These are phyloP conservation scores for maize (Zea mays) DNA, from an alignment of 176 grass and related monocot species.

Conservation along the genomic window DNA sequence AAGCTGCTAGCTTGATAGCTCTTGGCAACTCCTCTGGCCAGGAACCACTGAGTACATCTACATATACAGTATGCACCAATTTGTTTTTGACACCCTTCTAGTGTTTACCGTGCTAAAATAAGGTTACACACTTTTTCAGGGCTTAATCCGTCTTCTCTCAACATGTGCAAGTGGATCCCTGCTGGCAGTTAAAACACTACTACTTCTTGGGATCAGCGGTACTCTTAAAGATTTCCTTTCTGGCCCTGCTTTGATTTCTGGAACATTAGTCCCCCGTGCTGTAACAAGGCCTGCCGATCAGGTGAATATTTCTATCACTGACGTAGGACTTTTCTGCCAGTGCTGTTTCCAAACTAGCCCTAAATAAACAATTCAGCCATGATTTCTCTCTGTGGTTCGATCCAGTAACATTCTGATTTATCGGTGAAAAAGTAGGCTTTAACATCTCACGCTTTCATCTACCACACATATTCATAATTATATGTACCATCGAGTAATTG, in stretches of 20 bases:
- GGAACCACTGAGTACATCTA: constrained; percentile 72
- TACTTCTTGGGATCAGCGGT: constrained; percentile 82
- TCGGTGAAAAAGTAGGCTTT: constrained; percentile 19
- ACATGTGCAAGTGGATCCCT: constrained; percentile 85
- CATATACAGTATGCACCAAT: constrained; percentile 65
- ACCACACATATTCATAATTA: constrained; percentile 20
- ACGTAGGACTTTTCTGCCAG: constrained; percentile 7
- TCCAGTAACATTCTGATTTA: not conserved
- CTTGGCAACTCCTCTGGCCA: constrained; percentile 72
- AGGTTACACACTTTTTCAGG: constrained; percentile 46
- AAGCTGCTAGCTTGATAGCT: constrained; percentile 71
- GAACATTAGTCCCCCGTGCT: constrained; percentile 62
- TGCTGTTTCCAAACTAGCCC: too few relatives aligned
- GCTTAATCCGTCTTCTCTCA: constrained; percentile 82
- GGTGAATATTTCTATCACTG: constrained; percentile 34
- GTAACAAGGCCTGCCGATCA: constrained; percentile 82
- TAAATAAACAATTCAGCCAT: not conserved
- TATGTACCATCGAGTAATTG: not conserved
- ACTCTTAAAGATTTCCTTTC: constrained; percentile 92
- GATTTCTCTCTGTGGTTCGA: not conserved
- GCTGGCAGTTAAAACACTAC: constrained; percentile 72
- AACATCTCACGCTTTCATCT: not conserved
- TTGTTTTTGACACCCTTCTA: not conserved
- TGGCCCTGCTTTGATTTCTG: constrained; percentile 65
- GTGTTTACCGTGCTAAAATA: constrained; percentile 19